Base-by-base conservation (phyloP, 2,329 filamentous ascomycete genomes). In the Sclerotinia sclerotiorum region DNA sequence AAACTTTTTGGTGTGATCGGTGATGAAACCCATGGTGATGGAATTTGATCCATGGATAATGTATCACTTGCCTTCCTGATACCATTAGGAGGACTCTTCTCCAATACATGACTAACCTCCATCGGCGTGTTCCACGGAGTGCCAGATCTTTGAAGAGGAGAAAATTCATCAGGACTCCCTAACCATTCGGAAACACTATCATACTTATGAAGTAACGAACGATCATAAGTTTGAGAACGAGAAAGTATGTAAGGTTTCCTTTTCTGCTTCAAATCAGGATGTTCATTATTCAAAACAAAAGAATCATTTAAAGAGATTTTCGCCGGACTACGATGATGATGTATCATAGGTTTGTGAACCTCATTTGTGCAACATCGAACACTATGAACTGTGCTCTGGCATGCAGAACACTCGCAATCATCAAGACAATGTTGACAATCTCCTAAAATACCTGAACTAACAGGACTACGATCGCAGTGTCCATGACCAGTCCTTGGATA, bases 391-490 rank as follows among this genome's bases (percentile, higher is more conserved):
- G 74, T 73, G 39, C 67, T 72, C 67, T 72, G 72, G 48, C 74
- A 76, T 13, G 74, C 71, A 39, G 42, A 60, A 65, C 73, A 75
- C 21, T 71, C 69, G 51, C 73, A 77, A 60, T 76, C 74, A 57
- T 77, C 72, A 35, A 73, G 69, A 49, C 73, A 76, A 56, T 77
- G 74, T 61, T 76, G 74, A 32, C 75, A 77, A 60, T 72, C 69
- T 35, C 74, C 75, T 56, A 76, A 64, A 24, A 72, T 49, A 2
- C 72, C 75, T 5, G 70, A 66, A 29, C 44, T 68, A 10, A 69
- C 61, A n/a, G 72, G 71, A 51, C 74, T 75, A 10, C 71, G 68
- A 35, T 70, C 68, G 21, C 68, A 60, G n/a, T 52, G 65, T 46
- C 67, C 46, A 65, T 75, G 72, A 29, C 74, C 73, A 27, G 74